A percentile compares a stretch with the other conserved stretches of the same genome.
phyloP scores from a whole-genome alignment of 331 rosid genomes.

The Quercus lobata region DNA sequence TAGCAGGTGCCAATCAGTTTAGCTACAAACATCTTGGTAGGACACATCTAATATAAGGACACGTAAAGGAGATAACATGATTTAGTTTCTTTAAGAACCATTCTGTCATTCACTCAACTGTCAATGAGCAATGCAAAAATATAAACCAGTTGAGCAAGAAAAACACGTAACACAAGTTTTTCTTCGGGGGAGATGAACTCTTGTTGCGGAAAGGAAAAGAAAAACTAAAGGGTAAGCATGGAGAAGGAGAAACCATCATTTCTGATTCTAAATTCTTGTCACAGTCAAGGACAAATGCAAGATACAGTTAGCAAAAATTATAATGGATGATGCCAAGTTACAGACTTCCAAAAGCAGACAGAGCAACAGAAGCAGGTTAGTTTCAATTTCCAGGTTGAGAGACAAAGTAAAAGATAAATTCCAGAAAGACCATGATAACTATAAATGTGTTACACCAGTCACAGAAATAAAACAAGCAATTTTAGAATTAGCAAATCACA shows the following conservation, averaged over 20 bases:
- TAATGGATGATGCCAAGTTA: background rate
- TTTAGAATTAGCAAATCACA: constrained; percentile 2
- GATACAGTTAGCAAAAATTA: background rate
- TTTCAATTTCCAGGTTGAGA: background rate
- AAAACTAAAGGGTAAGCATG: background rate
- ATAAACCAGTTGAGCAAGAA: background rate
- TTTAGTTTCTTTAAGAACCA: too few species aligned
- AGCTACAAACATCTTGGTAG: too few species aligned
- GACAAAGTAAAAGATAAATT: background rate
- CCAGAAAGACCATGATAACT: background rate
- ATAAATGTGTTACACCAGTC: background rate
- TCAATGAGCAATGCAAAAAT: background rate
- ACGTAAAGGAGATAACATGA: background rate
- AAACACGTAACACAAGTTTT: background rate
- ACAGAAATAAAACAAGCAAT: constrained; percentile 1
- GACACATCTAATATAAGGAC: background rate
- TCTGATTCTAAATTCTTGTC: background rate
- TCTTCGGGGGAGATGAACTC: background rate
- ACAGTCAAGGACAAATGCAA: background rate
- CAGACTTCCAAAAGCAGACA: background rate
- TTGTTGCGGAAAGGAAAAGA: background rate
- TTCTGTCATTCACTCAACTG: background rate
- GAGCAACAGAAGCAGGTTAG: background rate
- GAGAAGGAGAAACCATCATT: background rate
- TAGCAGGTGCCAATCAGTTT: too few species aligned